Evolutionary conservation across 495 filamentous ascomycete species (phyloP), one percentile per base, ranked within the genome.

Genomic region (Darksidea phi): DNA sequence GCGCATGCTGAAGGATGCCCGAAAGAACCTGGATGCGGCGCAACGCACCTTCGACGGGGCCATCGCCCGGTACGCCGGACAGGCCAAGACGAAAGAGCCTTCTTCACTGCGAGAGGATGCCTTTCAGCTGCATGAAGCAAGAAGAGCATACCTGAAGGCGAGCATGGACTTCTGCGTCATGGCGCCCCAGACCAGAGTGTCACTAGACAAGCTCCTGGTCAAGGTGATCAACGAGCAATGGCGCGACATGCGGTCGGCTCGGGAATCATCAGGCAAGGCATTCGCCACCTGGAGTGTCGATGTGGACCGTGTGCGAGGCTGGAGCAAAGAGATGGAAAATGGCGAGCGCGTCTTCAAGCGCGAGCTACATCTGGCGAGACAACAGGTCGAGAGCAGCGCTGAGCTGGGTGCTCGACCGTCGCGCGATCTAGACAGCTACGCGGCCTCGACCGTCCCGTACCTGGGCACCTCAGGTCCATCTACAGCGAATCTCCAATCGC

Each of bases 111-210:
- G 95, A 48, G 94, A 98, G 72, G 94, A 98, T 74, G 93, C 95
- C 0, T 98, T 97, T 68, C 87, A 94, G 72, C 85, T 98, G 36
- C 94, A 96, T 64, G 95, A 97, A 79, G 88, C 91, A 15, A 84
- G 93, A 48, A 93, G 91, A 73, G 84, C 85, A 17, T 98, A 97
- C 69, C 79, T 97, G 21, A 93, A 89, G 74, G 88, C 91, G 0
- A 91, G 90, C 7, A 84, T 97, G 83, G 94, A 98, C 72, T 97
- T 91, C 65, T 94, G 90, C 63, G 83, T 95, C 42, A 80, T 87
- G 49, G 90, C 88, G 17, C 91, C 95, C 6, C 87, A 94, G 70
- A 71, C 96, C 23, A 82, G 94, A 21, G 83, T 84, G 61, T 82
- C 84, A 1, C 80, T 98, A 23, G 94, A 97, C 69, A 86, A 86